These are phyloP conservation scores for Podospora bellae-mahoneyi DNA, from an alignment of 495 filamentous ascomycete species.

Conservation along the genomic window DNA sequence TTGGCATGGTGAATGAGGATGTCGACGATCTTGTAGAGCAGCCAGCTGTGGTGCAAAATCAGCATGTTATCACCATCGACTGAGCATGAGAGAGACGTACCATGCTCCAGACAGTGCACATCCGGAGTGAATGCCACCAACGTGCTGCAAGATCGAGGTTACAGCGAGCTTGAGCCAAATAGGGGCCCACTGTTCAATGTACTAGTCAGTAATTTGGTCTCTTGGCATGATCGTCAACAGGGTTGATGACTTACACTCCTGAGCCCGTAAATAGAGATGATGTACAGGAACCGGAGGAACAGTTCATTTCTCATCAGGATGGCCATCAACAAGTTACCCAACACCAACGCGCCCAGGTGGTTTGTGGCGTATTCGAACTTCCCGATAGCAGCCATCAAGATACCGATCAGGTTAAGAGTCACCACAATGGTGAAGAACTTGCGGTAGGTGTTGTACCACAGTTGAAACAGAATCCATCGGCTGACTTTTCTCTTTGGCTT, in stretches of 20 bases:
- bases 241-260: constrained; percentile 33
- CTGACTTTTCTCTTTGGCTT: constrained; percentile 32
- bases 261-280: constrained; percentile 42
- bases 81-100: constrained; percentile 23
- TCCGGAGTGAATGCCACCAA: constrained; percentile 46
- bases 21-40: constrained; percentile 44
- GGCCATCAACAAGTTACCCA: constrained; percentile 43
- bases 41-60: constrained; percentile 33
- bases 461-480: constrained; percentile 38
- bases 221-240: background rate
- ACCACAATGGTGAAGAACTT: constrained; percentile 46
- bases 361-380: constrained; percentile 41
- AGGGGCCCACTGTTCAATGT: constrained; percentile 39
- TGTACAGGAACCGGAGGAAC: constrained; percentile 41
- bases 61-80: background rate
- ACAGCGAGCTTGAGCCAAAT: constrained; percentile 37
- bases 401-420: constrained; percentile 38
- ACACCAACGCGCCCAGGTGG: constrained; percentile 42
- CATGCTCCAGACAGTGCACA: constrained; percentile 43
- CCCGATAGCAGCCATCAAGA: constrained; percentile 36
- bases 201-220: constrained; percentile 13
- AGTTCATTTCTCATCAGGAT: constrained; percentile 45
- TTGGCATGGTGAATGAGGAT: constrained; percentile 34
- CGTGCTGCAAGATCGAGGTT: constrained; percentile 43
- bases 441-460: constrained; percentile 49